A percentile compares a stretch with the other conserved stretches of the same genome.
phyloP scores from a whole-genome alignment of 1,284 basidiomycete genomes.

The Phylloboletellus chloephorus region DNA sequence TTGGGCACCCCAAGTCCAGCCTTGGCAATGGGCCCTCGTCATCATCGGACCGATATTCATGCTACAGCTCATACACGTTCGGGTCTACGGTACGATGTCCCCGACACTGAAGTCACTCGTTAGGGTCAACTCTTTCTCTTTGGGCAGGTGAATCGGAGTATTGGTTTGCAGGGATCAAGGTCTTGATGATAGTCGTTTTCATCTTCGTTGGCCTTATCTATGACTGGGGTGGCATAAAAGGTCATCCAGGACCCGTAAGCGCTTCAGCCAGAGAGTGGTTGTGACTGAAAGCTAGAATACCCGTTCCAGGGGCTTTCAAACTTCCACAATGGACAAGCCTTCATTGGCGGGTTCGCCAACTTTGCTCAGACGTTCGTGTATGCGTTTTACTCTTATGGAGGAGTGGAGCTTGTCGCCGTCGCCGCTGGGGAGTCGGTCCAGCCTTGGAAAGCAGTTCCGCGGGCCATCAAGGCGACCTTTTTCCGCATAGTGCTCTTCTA shows the following conservation, averaged over 20 bases:
- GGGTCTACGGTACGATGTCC: slow-evolving; percentile 41
- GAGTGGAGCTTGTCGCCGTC: slow-evolving; percentile 67
- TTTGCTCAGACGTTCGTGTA: slow-evolving; percentile 52
- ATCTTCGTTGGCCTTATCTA: slow-evolving; percentile 53
- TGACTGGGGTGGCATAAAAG: slow-evolving; percentile 53
- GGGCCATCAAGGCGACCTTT: slow-evolving; percentile 67
- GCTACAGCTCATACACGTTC: slow-evolving; percentile 42
- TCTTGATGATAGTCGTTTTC: slow-evolving; percentile 49
- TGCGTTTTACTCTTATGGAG: slow-evolving; percentile 67
- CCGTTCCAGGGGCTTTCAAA: slow-evolving; percentile 43
- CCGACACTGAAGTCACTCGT: not conserved
- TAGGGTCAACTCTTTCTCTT: slow-evolving; percentile 1
- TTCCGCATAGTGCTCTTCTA: slow-evolving; percentile 63
- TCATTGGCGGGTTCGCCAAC: slow-evolving; percentile 48
- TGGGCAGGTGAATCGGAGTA: slow-evolving; percentile 47
- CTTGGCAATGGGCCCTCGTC: slow-evolving; percentile 50
- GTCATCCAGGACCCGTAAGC: slow-evolving; percentile 46
- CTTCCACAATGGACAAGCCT: slow-evolving; percentile 47
- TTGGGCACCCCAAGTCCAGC: slow-evolving; percentile 39
- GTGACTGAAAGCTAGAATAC: not conserved
- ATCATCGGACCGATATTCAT: slow-evolving; percentile 45
- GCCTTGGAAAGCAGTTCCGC: slow-evolving; percentile 58
- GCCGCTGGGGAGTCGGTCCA: slow-evolving; percentile 58
- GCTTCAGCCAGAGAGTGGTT: not conserved
- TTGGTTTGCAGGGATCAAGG: slow-evolving; percentile 50